phyloP scores from a whole-genome alignment of 805 yeast genomes.

The Blastobotrys terrestris region DNA sequence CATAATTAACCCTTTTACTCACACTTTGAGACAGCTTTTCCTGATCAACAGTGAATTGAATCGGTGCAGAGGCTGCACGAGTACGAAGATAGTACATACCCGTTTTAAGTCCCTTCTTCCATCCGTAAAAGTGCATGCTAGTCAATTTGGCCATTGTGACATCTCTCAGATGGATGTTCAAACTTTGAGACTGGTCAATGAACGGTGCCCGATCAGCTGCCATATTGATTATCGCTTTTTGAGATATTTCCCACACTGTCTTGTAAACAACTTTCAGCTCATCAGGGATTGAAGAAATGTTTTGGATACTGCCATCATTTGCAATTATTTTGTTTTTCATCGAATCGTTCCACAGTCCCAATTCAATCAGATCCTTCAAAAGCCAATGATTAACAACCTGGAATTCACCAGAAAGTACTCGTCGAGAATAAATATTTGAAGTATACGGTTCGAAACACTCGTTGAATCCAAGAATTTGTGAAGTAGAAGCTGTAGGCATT shows the following conservation, averaged over 20 bases:
- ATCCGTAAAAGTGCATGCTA: constrained; percentile 95
- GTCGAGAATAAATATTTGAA: constrained; percentile 78
- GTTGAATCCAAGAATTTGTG: constrained; percentile 84
- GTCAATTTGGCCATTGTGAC: constrained; percentile 94
- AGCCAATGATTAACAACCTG: constrained; percentile 83
- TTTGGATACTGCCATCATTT: constrained; percentile 79
- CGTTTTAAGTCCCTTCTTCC: constrained; percentile 95
- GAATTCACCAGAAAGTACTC: constrained; percentile 87
- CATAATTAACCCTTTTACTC: neutral
- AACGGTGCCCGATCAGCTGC: constrained; percentile 68
- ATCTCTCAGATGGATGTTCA: constrained; percentile 76
- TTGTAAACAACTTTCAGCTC: constrained; percentile 65
- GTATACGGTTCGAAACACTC: constrained; percentile 95
- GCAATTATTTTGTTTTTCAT: constrained; percentile 68
- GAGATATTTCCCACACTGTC: constrained; percentile 93
- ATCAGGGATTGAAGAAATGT: constrained; percentile 60
- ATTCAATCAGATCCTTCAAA: constrained; percentile 65
- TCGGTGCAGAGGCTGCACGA: constrained; percentile 92
- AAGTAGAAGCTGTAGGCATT: constrained; percentile 97
- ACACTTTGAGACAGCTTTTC: constrained; percentile 23
- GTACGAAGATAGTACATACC: constrained; percentile 96
- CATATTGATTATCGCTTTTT: constrained; percentile 71
- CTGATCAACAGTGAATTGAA: constrained; percentile 70
- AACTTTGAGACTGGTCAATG: constrained; percentile 83
- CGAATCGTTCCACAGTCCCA: constrained; percentile 72